These are phyloP conservation scores for Blastocystis sp. DNA, from an alignment of 352 stramenopile genomes.

Conservation along the genomic window DNA sequence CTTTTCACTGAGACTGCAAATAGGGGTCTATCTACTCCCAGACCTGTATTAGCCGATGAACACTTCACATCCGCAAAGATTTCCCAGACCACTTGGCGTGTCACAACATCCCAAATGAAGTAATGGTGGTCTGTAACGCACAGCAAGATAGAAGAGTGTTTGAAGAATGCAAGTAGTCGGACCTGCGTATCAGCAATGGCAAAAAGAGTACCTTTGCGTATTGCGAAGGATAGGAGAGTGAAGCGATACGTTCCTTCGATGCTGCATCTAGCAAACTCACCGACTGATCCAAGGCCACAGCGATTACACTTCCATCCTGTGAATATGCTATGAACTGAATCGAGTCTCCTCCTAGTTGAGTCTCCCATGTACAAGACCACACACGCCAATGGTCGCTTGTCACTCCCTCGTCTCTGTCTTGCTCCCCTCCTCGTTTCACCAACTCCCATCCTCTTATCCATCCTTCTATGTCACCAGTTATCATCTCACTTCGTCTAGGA, in stretches of 20 bases:
- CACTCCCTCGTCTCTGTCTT: conserved; percentile 39
- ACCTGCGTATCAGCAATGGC: background rate
- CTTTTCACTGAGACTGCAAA: background rate
- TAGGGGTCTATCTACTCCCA: background rate
- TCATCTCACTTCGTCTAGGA: background rate
- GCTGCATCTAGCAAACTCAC: background rate
- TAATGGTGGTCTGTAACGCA: background rate
- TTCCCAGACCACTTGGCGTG: background rate
- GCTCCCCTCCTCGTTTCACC: background rate
- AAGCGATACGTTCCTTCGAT: background rate
- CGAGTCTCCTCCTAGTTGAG: background rate
- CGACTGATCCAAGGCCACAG: background rate
- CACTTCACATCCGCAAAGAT: background rate
- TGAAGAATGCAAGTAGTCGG: background rate
- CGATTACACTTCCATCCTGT: background rate
- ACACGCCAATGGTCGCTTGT: background rate
- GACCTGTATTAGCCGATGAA: background rate
- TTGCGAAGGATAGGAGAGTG: background rate
- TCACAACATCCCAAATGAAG: conserved; percentile 9
- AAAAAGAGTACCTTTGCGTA: background rate
- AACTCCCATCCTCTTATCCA: background rate
- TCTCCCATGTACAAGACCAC: background rate
- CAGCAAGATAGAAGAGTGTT: background rate
- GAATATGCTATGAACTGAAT: background rate
- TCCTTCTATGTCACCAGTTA: background rate